Evolutionary conservation across 768 basidiomycete species (phyloP), one percentile per base, ranked within the genome.

Genomic region (Suillus spraguei): DNA sequence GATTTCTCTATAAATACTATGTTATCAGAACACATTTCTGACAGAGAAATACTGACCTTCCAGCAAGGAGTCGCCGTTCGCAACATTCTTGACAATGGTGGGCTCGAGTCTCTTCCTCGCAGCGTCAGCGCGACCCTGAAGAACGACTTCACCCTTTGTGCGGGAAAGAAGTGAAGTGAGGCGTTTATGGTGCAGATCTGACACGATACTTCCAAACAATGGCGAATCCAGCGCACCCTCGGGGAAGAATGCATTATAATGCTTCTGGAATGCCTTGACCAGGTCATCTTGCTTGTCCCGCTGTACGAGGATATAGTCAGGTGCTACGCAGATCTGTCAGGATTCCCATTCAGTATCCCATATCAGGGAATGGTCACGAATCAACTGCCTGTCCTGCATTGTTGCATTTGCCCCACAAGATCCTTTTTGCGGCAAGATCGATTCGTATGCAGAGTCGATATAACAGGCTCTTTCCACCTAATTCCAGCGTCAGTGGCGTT

Each of bases 321-420:
- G 82, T 1, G 75, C 67, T 9, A 81, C 74, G 59, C 81, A 81
- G 24, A 80, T 72, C 80, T 80, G 20, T 8, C 20, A 59, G 6
- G 33, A 17, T 28, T 22, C 28, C 52, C 38, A 41, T 60, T 42
- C 41, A 65, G 38, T 60, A 16, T 10, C 16, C 50, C 32, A 2
- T 2, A 63, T 32, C 7, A 33, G 33, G 36, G 17, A 38, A 5
- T 10, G 5, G 2, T 17, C 9, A 32, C 20, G 33, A 13, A 28
- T 52, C 28, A 32, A 58, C 72, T 60, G 81, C 85, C 80, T 90
- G 90, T 9, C 91, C 91, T 2, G 84, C 79, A 65, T 91, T 91
- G 60, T 75, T 79, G 10, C 77, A 76, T 73, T 91, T 92, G 0
- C 86, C 90, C 82, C 84, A 89, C 28, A 90, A 72, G 41, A 90